These are phyloP conservation scores for Morella rubra DNA, from an alignment of 306 rosid genomes.

Conservation along the genomic window DNA sequence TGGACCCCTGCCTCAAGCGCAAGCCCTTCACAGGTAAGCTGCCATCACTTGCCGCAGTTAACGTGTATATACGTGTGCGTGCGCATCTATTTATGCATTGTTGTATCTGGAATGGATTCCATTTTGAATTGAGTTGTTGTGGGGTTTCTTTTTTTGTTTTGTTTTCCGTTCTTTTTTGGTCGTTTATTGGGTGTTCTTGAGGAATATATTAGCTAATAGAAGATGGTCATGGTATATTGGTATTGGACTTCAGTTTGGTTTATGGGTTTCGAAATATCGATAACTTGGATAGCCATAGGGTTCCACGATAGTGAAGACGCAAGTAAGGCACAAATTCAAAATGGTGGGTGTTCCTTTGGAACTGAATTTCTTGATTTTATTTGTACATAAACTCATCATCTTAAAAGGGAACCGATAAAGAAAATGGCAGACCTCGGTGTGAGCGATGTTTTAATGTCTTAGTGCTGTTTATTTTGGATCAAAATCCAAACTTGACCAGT, in stretches of 20 bases:
- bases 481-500: neutral
- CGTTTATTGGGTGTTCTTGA: no score
- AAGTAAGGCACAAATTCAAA: no score
- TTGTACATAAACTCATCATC: neutral
- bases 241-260: no score
- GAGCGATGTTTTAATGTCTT: neutral
- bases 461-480: neutral
- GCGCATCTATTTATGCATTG: neutral
- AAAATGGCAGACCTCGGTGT: neutral
- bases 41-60: neutral
- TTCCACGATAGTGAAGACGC: no score
- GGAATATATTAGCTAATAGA: no score
- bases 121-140: neutral
- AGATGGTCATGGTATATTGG: no score
- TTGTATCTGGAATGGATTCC: neutral
- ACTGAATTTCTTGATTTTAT: neutral
- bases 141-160: no score
- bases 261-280: no score
- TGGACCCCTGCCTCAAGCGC: constrained; percentile 73
- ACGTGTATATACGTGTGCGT: neutral
- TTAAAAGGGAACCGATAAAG: neutral
- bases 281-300: no score
- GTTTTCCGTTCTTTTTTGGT: no score
- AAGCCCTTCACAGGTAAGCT: constrained; percentile 71
- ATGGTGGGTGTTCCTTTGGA: no score